Evolutionary conservation across 805 yeast genomes (phyloP), one percentile per base, ranked within the genome.

Genomic region (Cyberlindnera euphorbiae): DNA sequence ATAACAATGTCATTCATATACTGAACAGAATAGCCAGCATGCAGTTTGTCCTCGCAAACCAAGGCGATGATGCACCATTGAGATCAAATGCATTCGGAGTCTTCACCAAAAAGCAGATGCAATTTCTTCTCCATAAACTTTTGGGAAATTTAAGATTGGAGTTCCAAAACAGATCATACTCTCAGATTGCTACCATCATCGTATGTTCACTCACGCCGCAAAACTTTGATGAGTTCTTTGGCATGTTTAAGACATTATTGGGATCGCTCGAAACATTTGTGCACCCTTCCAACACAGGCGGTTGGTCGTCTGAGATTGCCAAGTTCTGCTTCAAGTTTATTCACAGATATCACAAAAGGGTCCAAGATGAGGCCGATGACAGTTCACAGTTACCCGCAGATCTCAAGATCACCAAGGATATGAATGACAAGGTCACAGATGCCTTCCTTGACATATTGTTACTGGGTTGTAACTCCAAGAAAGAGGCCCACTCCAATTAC

Each of bases 271-370:
- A 75, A 43, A 84, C 96, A 14, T 85, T 81, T 59, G 79, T 79
- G 4, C 97, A 93, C 57, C 98, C 98, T 6, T 88, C 97, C 0
- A 89, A 89, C 56, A 59, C 69, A n/a, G 97, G 96, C 0, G 70
- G 71, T n/a, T 89, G 97, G 97, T 73, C 95, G 0, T 59, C 71
- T 18, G 64, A 79, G 5, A 73, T 90, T 21, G 70, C 94, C 1
- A 75, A 75, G 39, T 70, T 84, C 18, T 63, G 83, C n/a, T 69
- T 72, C 42, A 71, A 77, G 29, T 61, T 86, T 35, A 71, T 79
- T 0, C 65, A 69, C 32, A 73, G 73, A 44, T 78, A 76, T 40
- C 86, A 79, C 50, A 71, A 73, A 35, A 67, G 94, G 49, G 62
- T 55, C 26, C 61, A 68, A 34, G 59, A 66, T 35, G 89, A 82